Evolutionary conservation across 371 early-diverging fungal species (phyloP), one percentile per base, ranked within the genome.

Genomic region (Zopfochytrium polystomum): DNA sequence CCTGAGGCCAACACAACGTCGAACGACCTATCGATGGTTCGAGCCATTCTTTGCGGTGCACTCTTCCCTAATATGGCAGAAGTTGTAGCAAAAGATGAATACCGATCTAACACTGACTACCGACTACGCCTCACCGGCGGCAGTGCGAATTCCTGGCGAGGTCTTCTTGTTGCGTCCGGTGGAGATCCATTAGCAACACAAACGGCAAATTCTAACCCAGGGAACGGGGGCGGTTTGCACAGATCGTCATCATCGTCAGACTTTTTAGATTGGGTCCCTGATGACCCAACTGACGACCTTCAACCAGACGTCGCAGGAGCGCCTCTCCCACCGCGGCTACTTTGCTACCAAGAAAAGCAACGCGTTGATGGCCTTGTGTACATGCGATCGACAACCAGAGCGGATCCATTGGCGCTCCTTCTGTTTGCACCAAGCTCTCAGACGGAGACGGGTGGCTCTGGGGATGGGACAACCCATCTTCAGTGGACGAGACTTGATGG

Each of bases 1-100:
- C 43, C n/a, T 13, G 67, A 65, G 7, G 34, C 38, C n/a, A 74
- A 74, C 35, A 45, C 23, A 6, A 29, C 44, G 20, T 46, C 52
- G 15, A 5, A 51, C 18, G 60, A 70, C 48, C 25, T 49, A 49
- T 58, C 25, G 4, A n/a, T 76, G 33, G 63, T 76, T 20, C 63
- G 76, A 7, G 68, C 67, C 1, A 45, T 76, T 34, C 53, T 76
- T 13, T 58, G 67, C 34, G 65, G 61, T 2, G 58, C 69, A 1
- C 50, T 76, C 58, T 76, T 66, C 61, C 76, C 76, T 18, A 76
- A 76, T 35, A 56, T 76, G 11, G 76, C 76, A 1, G 69, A 72
- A 58, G 58, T 71, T 15, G 29, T 27, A 25, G 71, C 49, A 13
- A 67, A 68, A 54, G 71, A 76, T 49, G 67, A 62, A 44, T 76